Conservation (phyloP, 2,329 filamentous ascomycete genomes). For the Pochonia chlamydosporia region DNA sequence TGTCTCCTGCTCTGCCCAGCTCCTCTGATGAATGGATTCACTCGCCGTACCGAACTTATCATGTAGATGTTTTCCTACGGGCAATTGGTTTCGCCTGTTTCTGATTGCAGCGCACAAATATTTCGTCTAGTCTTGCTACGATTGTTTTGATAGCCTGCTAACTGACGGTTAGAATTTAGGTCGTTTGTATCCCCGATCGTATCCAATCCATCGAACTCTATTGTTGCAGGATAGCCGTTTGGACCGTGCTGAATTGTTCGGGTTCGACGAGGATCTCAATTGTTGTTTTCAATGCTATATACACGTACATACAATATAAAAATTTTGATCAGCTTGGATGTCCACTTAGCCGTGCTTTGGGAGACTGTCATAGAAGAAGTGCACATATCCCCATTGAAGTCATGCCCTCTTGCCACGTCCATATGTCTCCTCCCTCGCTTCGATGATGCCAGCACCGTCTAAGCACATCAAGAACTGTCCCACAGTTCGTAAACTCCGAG, state of each 20-base stretch:
- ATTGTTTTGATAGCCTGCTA: background rate
- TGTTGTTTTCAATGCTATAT: no score
- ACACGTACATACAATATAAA: no score
- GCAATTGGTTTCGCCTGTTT: conserved; percentile 9
- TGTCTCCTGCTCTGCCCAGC: background rate
- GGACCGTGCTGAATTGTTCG: no score
- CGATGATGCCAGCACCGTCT: conserved; percentile 11
- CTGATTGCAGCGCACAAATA: conserved; percentile 1
- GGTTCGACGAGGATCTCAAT: no score
- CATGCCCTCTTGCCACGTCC: conserved; percentile 14
- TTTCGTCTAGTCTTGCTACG: background rate
- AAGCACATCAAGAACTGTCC: conserved; percentile 12
- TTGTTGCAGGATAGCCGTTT: no score
- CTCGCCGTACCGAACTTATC: conserved; percentile 7
- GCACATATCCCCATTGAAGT: conserved; percentile 14
- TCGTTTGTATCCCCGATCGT: background rate
- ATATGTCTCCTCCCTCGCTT: background rate
- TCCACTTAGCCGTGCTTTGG: background rate
- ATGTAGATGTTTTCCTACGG: conserved; percentile 7
- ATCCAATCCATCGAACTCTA: no score
- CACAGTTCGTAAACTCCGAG: conserved; percentile 13
- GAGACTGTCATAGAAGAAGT: conserved; percentile 10
- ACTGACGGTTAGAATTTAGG: background rate
- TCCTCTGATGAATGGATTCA: conserved; percentile 7
- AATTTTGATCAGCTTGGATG: no score